Base-by-base conservation (phyloP, 176 grass and related monocot genomes). In the Melocanna baccifera region DNA sequence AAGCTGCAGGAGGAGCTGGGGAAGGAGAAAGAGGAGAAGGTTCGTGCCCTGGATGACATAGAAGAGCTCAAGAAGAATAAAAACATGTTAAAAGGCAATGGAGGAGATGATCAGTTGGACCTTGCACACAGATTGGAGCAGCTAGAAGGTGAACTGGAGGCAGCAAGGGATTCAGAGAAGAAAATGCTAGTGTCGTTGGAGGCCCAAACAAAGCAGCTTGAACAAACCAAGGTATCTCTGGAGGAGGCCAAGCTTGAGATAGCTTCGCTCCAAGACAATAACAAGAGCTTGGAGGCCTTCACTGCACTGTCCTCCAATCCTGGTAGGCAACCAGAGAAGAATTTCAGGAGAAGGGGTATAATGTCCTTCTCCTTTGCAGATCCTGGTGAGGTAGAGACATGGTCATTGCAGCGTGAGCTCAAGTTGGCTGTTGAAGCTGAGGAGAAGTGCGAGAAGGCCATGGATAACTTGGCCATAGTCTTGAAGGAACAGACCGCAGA, bases 361-460 rank as follows among this genome's bases (percentile, higher is more conserved):
- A 84, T 87, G 85, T 91, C 89, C 32, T 91, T 91, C 67, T 84
- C 82, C 16, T 78, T 82, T 64, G 45, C 78, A 0, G 62, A 78
- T 41, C 84, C 71, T 57, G 67, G 41, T 11, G 87, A 91, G 68
- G 92, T 84, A 19, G 91, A 90, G 67, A 86, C 81, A 26, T 75
- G 43, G 65, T 76, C 86, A n/a, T 79, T 99, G 57, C 91, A 89
- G 76, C 71, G 73, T 25, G 91, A 99, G 36, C 83, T 99, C 75
- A 96, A 86, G 83, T 85, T 91, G 65, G 91, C 91, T 29, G 28
- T 85, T 6, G 91, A 99, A 70, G 86, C 93, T 28, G 91, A 98
- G 82, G 96, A 94, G 77, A 99, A 99, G 48, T 93, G 86, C 76
- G 90, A 88, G 89, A 93, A 90, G 67, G 93, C 96, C 67, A 99